Conservation (phyloP, 306 rosid genomes). For the Mimosa bimucronata region DNA sequence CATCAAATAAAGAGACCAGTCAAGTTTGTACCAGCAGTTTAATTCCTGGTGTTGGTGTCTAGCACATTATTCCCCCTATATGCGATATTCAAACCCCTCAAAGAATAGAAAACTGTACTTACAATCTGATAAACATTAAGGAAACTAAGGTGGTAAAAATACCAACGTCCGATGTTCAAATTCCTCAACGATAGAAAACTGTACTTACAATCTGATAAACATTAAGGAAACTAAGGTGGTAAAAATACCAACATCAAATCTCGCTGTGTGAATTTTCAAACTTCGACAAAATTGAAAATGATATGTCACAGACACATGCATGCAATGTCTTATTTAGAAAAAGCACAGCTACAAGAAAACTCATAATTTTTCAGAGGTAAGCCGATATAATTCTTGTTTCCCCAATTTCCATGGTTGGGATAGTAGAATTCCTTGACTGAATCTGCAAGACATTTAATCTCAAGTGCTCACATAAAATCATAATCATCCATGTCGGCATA, state of each 20-base stretch:
- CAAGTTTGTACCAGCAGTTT: background rate
- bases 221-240: conserved; percentile 4
- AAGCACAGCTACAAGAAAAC: conserved; percentile 40
- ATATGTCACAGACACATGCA: conserved; percentile 31
- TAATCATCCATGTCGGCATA: conserved; percentile 79
- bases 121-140: conserved; percentile 40
- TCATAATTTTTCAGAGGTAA: conserved; percentile 36
- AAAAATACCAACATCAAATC: conserved; percentile 33
- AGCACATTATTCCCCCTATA: background rate
- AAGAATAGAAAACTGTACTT: background rate
- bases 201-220: conserved; percentile 39
- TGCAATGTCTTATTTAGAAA: conserved; percentile 41
- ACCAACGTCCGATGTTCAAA: background rate
- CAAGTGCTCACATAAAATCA: conserved; percentile 82
- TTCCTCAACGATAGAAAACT: background rate
- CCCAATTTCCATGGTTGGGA: conserved; percentile 42
- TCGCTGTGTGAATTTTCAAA: conserved; percentile 38
- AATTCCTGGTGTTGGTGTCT: background rate
- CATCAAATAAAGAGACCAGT: background rate
- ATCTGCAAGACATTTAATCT: conserved; percentile 35
- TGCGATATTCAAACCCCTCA: background rate
- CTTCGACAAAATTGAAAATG: conserved; percentile 47
- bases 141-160: conserved; percentile 8
- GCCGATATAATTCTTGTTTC: conserved; percentile 51
- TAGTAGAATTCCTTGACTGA: conserved; percentile 41